These are phyloP conservation scores for Fusarium zealandicum DNA, from an alignment of 2,329 filamentous ascomycete species.

Conservation along the genomic window DNA sequence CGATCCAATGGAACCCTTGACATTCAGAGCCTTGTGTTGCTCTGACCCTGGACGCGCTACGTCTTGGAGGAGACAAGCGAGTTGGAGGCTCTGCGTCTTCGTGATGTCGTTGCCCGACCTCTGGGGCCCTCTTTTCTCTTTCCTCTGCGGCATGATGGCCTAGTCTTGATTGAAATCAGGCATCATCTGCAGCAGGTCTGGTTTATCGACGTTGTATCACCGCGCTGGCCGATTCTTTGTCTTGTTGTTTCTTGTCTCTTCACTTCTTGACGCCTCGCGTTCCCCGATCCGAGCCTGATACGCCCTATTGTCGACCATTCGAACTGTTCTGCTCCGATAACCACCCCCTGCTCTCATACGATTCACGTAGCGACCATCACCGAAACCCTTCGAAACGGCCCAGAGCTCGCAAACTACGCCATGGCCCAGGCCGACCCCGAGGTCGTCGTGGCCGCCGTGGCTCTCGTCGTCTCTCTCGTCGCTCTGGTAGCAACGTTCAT, in stretches of 20 bases:
- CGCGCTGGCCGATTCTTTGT: constrained; percentile 1
- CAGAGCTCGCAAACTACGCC: constrained; percentile 3
- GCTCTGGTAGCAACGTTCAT: constrained; percentile 55
- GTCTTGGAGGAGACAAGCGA: constrained; percentile 23
- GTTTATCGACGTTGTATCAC: background rate
- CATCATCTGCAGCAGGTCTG: constrained; percentile 3
- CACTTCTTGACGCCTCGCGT: background rate
- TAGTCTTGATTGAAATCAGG: constrained; percentile 9
- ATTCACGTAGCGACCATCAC: background rate
- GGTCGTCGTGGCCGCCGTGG: constrained; percentile 52
- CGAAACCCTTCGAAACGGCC: constrained; percentile 1
- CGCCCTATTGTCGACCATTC: background rate
- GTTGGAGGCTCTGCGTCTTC: constrained; percentile 25
- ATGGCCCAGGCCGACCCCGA: constrained; percentile 42
- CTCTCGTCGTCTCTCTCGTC: constrained; percentile 56
- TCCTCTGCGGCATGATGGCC: constrained; percentile 14
- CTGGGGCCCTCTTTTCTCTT: constrained; percentile 1
- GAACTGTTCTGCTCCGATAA: background rate
- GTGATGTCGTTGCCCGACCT: constrained; percentile 1
- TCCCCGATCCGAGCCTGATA: background rate
- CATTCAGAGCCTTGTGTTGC: constrained; percentile 21
- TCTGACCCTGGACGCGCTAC: constrained; percentile 13
- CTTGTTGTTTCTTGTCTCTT: background rate
- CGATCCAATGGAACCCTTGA: constrained; percentile 28
- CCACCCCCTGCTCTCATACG: background rate